Evolutionary conservation across 2,329 filamentous ascomycete species (phyloP).

Genomic region (Fusarium temperatum): DNA sequence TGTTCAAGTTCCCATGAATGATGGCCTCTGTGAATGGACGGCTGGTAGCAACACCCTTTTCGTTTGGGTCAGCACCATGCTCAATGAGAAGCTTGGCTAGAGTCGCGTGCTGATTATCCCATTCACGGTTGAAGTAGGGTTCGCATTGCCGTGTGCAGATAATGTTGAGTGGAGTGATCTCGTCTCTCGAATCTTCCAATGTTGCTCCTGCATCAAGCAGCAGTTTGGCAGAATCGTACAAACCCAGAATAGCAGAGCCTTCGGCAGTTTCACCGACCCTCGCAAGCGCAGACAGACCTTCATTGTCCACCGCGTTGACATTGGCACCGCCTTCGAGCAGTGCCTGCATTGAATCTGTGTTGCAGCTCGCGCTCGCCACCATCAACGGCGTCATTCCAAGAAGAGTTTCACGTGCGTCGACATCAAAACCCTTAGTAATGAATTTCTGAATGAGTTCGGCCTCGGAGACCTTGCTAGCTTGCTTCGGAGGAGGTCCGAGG

Average conservation of each 20-base stretch:
- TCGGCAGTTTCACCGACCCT: constrained; percentile 41
- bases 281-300: constrained; percentile 37
- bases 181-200: constrained; percentile 31
- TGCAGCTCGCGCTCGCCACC: constrained; percentile 42
- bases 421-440: constrained; percentile 39
- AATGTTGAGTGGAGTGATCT: constrained; percentile 38
- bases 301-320: constrained; percentile 39
- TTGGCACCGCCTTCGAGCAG: constrained; percentile 38
- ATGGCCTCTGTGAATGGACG: constrained; percentile 41
- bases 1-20: constrained; percentile 32
- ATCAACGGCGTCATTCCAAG: constrained; percentile 43
- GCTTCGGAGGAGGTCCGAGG: not conserved
- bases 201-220: constrained; percentile 39
- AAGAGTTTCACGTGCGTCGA: constrained; percentile 38
- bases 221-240: constrained; percentile 38
- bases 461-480: constrained; percentile 27
- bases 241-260: constrained; percentile 29
- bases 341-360: constrained; percentile 38
- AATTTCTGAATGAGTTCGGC: constrained; percentile 41
- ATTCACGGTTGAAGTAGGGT: constrained; percentile 34
- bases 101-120: constrained; percentile 41
- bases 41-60: constrained; percentile 31
- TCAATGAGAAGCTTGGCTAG: constrained; percentile 40
- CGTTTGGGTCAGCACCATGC: constrained; percentile 39
- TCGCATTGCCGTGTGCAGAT: constrained; percentile 40